Conservation (phyloP, 2,329 filamentous ascomycete species). For the Hirsutella minnesotensis region DNA sequence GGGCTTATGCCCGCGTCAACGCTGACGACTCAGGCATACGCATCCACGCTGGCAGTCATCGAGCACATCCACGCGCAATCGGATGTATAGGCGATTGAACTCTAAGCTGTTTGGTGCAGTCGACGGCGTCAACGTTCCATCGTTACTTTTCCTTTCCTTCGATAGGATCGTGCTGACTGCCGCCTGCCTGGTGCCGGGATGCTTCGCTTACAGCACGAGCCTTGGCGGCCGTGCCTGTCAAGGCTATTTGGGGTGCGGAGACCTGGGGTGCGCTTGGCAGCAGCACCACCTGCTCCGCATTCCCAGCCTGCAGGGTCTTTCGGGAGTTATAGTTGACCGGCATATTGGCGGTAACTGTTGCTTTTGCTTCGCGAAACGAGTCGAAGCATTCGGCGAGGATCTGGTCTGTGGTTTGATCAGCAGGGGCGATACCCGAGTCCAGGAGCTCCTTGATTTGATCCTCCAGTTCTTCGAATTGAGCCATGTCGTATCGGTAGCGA, state of each 20-base stretch:
- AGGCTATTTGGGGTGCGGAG: too few relatives aligned
- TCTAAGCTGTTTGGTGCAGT: too few relatives aligned
- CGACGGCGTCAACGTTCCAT: too few relatives aligned
- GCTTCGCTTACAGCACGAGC: too few relatives aligned
- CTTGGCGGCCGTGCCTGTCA: neutral
- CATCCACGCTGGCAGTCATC: too few relatives aligned
- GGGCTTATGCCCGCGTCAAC: too few relatives aligned
- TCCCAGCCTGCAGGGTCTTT: slow-evolving; percentile 5
- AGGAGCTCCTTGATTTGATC: slow-evolving; percentile 38
- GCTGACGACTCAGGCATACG: too few relatives aligned
- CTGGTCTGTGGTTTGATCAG: slow-evolving; percentile 30
- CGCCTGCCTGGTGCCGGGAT: too few relatives aligned
- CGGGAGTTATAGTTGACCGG: slow-evolving; percentile 27
- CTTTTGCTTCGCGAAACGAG: slow-evolving; percentile 31
- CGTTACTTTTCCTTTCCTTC: too few relatives aligned
- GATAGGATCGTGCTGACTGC: too few relatives aligned
- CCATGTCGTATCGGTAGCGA: slow-evolving; percentile 35
- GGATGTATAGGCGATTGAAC: too few relatives aligned
- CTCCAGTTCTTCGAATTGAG: slow-evolving; percentile 37
- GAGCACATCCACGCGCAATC: too few relatives aligned
- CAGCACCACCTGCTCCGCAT: neutral
- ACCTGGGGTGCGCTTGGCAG: neutral
- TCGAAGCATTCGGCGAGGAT: slow-evolving; percentile 35
- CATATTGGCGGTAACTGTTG: slow-evolving; percentile 34
- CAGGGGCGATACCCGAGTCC: slow-evolving; percentile 32